phyloP scores from a whole-genome alignment of 179 eudicot species.

The Gypsophila paniculata region DNA sequence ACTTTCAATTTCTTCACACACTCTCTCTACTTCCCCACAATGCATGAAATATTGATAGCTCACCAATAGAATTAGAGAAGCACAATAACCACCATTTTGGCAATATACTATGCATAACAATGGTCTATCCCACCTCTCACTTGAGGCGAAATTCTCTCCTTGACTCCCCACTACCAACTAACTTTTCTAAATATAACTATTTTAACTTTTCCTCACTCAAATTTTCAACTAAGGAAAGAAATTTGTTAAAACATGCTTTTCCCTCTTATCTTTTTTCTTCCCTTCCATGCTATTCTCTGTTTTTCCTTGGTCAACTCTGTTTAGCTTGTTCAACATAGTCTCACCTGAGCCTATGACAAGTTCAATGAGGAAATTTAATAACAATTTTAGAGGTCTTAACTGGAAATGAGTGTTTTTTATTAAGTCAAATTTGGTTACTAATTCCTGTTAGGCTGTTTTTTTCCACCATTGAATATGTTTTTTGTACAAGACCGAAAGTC shows the following conservation, averaged over 20 bases:
- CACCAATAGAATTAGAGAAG: slow-evolving; percentile 35
- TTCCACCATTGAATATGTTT: not conserved
- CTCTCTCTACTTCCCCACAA: slow-evolving; percentile 21
- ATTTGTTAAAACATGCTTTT: slow-evolving; percentile 15
- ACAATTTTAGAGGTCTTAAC: slow-evolving; percentile 11
- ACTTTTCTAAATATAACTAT: slow-evolving; percentile 23
- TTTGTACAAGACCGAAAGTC: not conserved
- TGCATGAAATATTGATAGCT: slow-evolving; percentile 29
- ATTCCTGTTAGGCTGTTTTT: not conserved
- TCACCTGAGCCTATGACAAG: slow-evolving; percentile 24
- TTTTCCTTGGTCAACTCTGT: slow-evolving; percentile 17
- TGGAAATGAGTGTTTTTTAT: slow-evolving; percentile 12
- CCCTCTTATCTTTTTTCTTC: not conserved
- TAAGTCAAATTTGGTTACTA: slow-evolving; percentile 17
- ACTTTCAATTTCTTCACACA: slow-evolving; percentile 36
- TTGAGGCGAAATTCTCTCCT: slow-evolving; percentile 23
- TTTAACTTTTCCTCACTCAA: not conserved
- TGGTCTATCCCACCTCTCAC: slow-evolving; percentile 21
- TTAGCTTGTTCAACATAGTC: slow-evolving; percentile 19
- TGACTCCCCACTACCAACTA: slow-evolving; percentile 39
- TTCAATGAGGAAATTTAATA: slow-evolving; percentile 19
- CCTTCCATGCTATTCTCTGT: slow-evolving; percentile 1
- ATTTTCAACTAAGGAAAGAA: slow-evolving; percentile 5
- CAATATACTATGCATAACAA: slow-evolving; percentile 15
- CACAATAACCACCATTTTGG: slow-evolving; percentile 35